phyloP scores from a whole-genome alignment of 2,329 filamentous ascomycete genomes.

The Trichoderma cornu-damae region DNA sequence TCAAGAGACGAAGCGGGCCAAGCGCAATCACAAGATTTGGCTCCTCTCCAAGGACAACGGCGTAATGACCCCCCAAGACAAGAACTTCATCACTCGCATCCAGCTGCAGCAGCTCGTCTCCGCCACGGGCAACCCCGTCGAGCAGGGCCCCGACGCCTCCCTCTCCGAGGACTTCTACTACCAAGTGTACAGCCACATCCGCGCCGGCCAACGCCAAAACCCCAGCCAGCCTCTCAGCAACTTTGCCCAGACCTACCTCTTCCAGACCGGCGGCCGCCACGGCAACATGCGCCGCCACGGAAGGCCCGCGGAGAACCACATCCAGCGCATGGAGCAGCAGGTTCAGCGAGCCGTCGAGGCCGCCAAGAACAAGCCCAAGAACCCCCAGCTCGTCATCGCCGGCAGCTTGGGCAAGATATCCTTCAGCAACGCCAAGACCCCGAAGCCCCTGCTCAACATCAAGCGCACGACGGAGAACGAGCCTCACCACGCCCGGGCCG shows the following conservation, averaged over 20 bases:
- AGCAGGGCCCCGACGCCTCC: constrained; percentile 72
- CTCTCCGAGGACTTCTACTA: constrained; percentile 97
- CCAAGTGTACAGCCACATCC: constrained; percentile 92
- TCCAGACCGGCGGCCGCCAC: constrained; percentile 84
- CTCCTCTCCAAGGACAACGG: constrained; percentile 90
- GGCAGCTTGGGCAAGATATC: constrained; percentile 96
- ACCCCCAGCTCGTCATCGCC: constrained; percentile 92
- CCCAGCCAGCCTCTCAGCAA: constrained; percentile 90
- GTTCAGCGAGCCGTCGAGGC: constrained; percentile 96
- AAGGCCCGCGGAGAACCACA: constrained; percentile 87
- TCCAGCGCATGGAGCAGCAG: constrained; percentile 99
- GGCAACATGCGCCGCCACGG: constrained; percentile 69
- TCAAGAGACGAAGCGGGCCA: constrained; percentile 90
- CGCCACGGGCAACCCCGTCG: constrained; percentile 80
- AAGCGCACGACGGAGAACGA: constrained; percentile 71
- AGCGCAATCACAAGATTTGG: constrained; percentile 97
- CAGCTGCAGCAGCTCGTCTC: constrained; percentile 94
- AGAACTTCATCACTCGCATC: constrained; percentile 98
- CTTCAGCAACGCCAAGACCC: constrained; percentile 97
- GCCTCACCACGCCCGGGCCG: constrained; percentile 46
- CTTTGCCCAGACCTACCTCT: constrained; percentile 96
- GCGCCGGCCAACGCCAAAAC: constrained; percentile 81
- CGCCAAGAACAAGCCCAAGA: constrained; percentile 95
- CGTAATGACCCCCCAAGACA: constrained; percentile 97
- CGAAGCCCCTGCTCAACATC: constrained; percentile 90